Evolutionary conservation across 257 asterid genomes (phyloP), one percentile per base, ranked within the genome.

Genomic region (Cynanchum wilfordii): DNA sequence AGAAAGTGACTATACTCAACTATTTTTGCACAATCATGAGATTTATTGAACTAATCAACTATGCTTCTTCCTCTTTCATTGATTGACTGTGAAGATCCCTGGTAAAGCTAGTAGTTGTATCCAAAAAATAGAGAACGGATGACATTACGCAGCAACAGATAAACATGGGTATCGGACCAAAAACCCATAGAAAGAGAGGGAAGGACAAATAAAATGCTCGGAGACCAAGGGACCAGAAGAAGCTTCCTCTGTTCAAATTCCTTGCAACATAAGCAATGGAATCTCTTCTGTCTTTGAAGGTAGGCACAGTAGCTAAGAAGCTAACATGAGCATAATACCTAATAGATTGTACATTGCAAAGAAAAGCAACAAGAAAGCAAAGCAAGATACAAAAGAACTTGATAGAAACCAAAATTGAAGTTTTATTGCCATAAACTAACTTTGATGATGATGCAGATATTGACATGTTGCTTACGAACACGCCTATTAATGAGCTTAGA

Each of bases 401-500:
- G 52, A 88, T 75, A 1, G 93, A 92, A 29, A 90, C 69, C 77
- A 86, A 5, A 10, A 83, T 45, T 3, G 87, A 50, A 13, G 84
- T 79, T 69, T 78, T 82, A 16, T 84, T 79, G 38, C 90, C 95
- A 20, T 82, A 84, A 17, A 77, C 58, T 16, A 88, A 60, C 7
- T 81, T 80, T 0, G 78, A 77, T 15, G 78, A 77, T 15, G 89
- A 78, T 27, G 82, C n/a, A 33, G 84, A 75, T 75, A 60, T 77
- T 29, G 97, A 82, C 54, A 83, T 70, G 75, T 87, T 88, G 84
- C 95, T 88, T 22, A 86, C 93, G 0, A 82, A 91, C 19, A 92
- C 97, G 33, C 96, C 82, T 66, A 92, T 92, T n/a, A 92, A 68
- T n/a, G 98, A 92, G 86, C 96, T 85, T 33, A 92, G 96, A 58